Percentiles rank a stretch among this genome's conserved stretches.
Evolutionary conservation across 805 yeast species (phyloP).

Genomic region (Wickerhamomyces ciferrii): DNA sequence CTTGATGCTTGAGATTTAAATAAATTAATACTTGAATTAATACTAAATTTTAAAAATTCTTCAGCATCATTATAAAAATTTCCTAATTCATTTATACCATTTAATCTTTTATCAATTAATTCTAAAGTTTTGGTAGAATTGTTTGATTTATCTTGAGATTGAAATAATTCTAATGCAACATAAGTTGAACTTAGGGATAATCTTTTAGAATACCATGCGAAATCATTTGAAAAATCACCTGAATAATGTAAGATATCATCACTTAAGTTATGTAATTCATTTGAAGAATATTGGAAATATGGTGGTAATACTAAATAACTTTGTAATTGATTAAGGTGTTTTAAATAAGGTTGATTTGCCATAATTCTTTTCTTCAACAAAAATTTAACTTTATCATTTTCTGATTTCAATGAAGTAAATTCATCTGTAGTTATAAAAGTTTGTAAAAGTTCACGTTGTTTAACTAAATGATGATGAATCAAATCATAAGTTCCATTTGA

Average conservation of each 20-base stretch:
- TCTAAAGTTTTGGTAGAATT: slow-evolving; percentile 52
- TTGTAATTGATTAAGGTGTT: slow-evolving; percentile 33
- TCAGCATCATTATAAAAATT: slow-evolving; percentile 57
- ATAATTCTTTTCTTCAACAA: slow-evolving; percentile 42
- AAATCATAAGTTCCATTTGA: slow-evolving; percentile 44
- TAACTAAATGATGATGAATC: slow-evolving; percentile 49
- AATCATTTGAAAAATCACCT: slow-evolving; percentile 75
- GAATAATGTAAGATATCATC: slow-evolving; percentile 82
- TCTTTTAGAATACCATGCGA: slow-evolving; percentile 92
- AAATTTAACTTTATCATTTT: slow-evolving; percentile 37
- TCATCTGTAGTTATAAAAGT: slow-evolving; percentile 25
- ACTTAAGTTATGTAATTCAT: slow-evolving; percentile 66
- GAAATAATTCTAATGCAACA: slow-evolving; percentile 71
- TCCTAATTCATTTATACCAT: slow-evolving; percentile 49
- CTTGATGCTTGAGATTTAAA: slow-evolving; percentile 64
- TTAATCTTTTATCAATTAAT: slow-evolving; percentile 58
- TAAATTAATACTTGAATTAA: slow-evolving; percentile 59
- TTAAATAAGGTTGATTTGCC: slow-evolving; percentile 34
- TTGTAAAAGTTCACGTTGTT: slow-evolving; percentile 40
- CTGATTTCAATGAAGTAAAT: slow-evolving; percentile 24
- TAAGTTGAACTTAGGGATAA: slow-evolving; percentile 63
- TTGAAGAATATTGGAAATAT: slow-evolving; percentile 50
- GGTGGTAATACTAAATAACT: slow-evolving; percentile 62
- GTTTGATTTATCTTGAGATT: slow-evolving; percentile 67
- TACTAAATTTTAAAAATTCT: slow-evolving; percentile 66